phyloP scores from a whole-genome alignment of 2,329 filamentous ascomycete species.

The Emydomyces testavorans region DNA sequence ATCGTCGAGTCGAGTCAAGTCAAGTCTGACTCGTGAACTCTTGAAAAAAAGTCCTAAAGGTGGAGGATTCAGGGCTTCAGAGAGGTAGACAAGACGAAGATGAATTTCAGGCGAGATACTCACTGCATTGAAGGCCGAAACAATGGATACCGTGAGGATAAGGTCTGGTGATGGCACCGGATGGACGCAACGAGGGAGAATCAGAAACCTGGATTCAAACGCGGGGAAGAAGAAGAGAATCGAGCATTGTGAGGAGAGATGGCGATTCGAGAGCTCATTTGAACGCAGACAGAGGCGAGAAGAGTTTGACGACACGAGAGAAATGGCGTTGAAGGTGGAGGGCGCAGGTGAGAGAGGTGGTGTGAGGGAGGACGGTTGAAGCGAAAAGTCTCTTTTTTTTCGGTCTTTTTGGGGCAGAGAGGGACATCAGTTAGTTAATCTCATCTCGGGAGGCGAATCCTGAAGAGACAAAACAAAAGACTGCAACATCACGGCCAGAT shows the following conservation, averaged over 20 bases:
- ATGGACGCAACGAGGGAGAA: not conserved
- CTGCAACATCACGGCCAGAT: too few species aligned
- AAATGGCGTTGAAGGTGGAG: not conserved
- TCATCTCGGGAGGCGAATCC: too few species aligned
- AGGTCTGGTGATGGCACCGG: not conserved
- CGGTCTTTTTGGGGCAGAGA: too few species aligned
- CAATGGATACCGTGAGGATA: not conserved
- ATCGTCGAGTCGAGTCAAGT: not conserved
- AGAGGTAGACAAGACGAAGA: not conserved
- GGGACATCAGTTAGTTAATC: too few species aligned
- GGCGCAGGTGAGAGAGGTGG: too few species aligned
- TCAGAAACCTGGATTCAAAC: not conserved
- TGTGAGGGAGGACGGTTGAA: not conserved
- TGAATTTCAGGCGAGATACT: not conserved
- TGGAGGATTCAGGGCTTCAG: not conserved
- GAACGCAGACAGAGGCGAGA: not conserved
- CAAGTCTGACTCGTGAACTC: not conserved
- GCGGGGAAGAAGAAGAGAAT: not conserved
- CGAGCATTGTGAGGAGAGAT: constrained; percentile 1
- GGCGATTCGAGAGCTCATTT: not conserved
- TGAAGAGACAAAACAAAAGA: too few species aligned
- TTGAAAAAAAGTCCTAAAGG: not conserved
- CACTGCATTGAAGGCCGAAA: not conserved
- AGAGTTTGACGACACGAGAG: not conserved
- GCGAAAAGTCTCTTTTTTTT: too few species aligned